These are phyloP conservation scores for Pouteria campechiana DNA, from an alignment of 179 eudicot species.

Conservation along the genomic window DNA sequence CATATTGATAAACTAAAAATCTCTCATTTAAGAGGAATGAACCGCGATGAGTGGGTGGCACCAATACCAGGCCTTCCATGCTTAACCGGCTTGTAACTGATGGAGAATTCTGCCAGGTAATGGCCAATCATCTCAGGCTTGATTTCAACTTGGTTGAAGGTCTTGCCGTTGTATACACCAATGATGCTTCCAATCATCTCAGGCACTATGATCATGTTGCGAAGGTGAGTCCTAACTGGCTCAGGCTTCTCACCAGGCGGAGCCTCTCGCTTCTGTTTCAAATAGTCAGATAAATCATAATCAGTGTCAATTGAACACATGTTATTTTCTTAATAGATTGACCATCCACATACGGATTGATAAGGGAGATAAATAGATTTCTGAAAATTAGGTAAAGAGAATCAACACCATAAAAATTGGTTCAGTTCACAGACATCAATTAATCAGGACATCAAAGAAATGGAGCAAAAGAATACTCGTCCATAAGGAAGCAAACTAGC, in stretches of 20 bases:
- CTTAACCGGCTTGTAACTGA: constrained; percentile 94
- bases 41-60: constrained; percentile 98
- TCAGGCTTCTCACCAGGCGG: constrained; percentile 78
- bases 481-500: too few species aligned
- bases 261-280: constrained; percentile 57
- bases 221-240: constrained; percentile 59
- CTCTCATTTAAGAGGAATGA: constrained; percentile 85
- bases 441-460: too few species aligned
- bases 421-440: too few species aligned
- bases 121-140: constrained; percentile 85
- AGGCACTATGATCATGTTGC: constrained; percentile 75
- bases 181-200: constrained; percentile 77
- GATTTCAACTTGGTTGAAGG: constrained; percentile 70
- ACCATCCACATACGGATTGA: too few species aligned
- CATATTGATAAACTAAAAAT: too few species aligned
- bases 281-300: too few species aligned
- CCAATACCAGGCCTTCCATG: constrained; percentile 99
- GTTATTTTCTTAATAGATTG: too few species aligned
- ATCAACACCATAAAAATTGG: too few species aligned
- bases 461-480: too few species aligned
- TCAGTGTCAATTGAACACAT: too few species aligned
- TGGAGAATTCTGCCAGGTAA: constrained; percentile 72
- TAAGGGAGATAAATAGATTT: too few species aligned
- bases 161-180: constrained; percentile 79
- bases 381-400: too few species aligned